A percentile compares a stretch with the other conserved stretches of the same genome.
Evolutionary conservation across 2,329 filamentous ascomycete genomes (phyloP).

Genomic region (Fusarium heterosporum): DNA sequence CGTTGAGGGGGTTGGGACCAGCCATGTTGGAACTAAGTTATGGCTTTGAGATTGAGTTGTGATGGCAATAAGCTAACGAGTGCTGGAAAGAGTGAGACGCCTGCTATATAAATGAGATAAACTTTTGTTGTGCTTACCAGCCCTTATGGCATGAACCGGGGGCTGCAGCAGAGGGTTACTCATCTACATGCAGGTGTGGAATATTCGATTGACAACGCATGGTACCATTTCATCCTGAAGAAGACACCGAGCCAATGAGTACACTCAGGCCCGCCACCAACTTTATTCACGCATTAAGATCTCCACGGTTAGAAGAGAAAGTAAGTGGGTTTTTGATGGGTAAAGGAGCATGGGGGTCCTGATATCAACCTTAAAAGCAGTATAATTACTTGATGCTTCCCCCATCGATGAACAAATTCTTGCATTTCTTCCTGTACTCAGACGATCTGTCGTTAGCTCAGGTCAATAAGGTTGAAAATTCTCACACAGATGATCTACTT

Average conservation of each 20-base stretch:
- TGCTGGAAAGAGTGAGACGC: neutral
- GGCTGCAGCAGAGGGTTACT: constrained; percentile 11
- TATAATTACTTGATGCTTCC: neutral
- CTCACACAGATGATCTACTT: neutral
- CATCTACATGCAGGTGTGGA: constrained; percentile 5
- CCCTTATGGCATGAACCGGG: neutral
- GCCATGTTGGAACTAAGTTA: constrained; percentile 34
- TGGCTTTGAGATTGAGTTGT: neutral
- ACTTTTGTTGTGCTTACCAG: neutral
- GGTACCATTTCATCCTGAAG: neutral
- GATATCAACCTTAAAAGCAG: neutral
- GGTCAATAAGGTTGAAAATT: neutral
- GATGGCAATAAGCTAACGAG: neutral
- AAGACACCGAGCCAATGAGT: constrained; percentile 7
- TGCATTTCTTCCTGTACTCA: neutral
- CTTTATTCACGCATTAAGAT: constrained; percentile 1
- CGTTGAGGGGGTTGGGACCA: constrained; percentile 57
- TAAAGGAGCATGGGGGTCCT: neutral
- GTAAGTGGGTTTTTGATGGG: neutral
- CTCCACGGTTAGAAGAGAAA: neutral
- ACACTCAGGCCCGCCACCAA: neutral
- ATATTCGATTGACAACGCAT: constrained; percentile 10
- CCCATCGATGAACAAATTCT: neutral
- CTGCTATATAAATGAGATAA: neutral
- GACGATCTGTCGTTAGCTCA: neutral